Evolutionary conservation across 1,139 yeast genomes (phyloP).

Genomic region (Debaryomyces robertsiae): DNA sequence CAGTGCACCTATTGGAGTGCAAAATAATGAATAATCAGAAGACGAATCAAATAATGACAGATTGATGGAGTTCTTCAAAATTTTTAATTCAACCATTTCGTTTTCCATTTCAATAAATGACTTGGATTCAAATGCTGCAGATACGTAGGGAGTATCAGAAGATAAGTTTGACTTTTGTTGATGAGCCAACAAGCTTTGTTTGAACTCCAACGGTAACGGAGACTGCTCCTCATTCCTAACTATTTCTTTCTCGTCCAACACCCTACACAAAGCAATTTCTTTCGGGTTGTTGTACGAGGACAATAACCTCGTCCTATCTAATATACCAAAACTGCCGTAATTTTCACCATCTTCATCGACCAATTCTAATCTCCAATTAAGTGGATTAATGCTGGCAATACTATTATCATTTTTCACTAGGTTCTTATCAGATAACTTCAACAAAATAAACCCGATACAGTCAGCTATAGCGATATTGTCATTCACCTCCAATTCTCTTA

Average conservation of each 20-base stretch:
- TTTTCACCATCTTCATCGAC: constrained; percentile 82
- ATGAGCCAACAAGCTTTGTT: constrained; percentile 19
- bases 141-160: not conserved
- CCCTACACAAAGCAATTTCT: constrained; percentile 62
- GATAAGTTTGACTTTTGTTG: not conserved
- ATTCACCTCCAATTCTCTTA: constrained; percentile 39
- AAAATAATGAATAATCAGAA: constrained; percentile 9
- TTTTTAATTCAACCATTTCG: constrained; percentile 13
- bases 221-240: constrained; percentile 40
- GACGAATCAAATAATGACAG: constrained; percentile 11
- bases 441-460: constrained; percentile 61
- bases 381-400: constrained; percentile 46
- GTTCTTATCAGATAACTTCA: constrained; percentile 29
- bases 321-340: constrained; percentile 72
- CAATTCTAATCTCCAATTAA: constrained; percentile 66
- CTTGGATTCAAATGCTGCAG: not conserved
- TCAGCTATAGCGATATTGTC: constrained; percentile 58
- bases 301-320: constrained; percentile 57
- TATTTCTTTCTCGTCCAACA: constrained; percentile 38
- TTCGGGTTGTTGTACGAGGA: constrained; percentile 63
- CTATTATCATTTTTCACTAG: constrained; percentile 23
- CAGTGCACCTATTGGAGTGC: constrained; percentile 18
- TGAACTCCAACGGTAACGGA: constrained; percentile 55
- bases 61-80: constrained; percentile 4
- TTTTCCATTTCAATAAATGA: constrained; percentile 10